These are phyloP conservation scores for Pseudogymnoascus verrucosus DNA, from an alignment of 2,329 filamentous ascomycete species.

Conservation along the genomic window DNA sequence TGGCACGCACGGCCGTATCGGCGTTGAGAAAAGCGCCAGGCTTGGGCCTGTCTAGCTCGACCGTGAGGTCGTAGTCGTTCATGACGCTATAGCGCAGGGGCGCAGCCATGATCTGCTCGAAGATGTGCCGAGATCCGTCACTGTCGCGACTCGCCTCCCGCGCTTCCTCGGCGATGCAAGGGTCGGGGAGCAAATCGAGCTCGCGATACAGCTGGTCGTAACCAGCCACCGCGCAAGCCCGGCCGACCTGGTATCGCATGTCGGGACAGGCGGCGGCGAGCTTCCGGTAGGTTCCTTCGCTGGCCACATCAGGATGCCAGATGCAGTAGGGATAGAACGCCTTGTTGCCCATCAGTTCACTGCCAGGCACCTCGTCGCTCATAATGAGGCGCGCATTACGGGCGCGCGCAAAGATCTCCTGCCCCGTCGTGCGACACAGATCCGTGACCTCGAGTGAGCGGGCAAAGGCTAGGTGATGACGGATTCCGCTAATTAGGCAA, in stretches of 20 bases:
- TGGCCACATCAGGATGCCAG: constrained; percentile 32
- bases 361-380: constrained; percentile 29
- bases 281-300: constrained; percentile 30
- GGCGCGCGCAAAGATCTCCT: constrained; percentile 14
- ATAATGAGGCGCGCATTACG: constrained; percentile 31
- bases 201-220: constrained; percentile 31
- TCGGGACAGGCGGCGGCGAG: constrained; percentile 27
- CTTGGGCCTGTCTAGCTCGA: constrained; percentile 14
- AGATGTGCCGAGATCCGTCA: constrained; percentile 22
- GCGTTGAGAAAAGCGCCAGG: constrained; percentile 26
- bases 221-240: constrained; percentile 34
- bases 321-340: constrained; percentile 33
- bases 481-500: constrained; percentile 12
- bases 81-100: constrained; percentile 28
- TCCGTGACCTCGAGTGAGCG: neutral
- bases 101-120: constrained; percentile 25
- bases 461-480: constrained; percentile 10
- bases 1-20: constrained; percentile 28
- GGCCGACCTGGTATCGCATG: constrained; percentile 32
- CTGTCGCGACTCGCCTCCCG: constrained; percentile 20
- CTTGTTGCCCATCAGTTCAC: constrained; percentile 15
- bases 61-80: constrained; percentile 29
- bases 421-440: neutral
- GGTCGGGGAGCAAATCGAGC: constrained; percentile 32
- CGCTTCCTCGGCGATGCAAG: constrained; percentile 35